These are phyloP conservation scores for Davidsoniella australis DNA, from an alignment of 2,329 filamentous ascomycete species.

Conservation along the genomic window DNA sequence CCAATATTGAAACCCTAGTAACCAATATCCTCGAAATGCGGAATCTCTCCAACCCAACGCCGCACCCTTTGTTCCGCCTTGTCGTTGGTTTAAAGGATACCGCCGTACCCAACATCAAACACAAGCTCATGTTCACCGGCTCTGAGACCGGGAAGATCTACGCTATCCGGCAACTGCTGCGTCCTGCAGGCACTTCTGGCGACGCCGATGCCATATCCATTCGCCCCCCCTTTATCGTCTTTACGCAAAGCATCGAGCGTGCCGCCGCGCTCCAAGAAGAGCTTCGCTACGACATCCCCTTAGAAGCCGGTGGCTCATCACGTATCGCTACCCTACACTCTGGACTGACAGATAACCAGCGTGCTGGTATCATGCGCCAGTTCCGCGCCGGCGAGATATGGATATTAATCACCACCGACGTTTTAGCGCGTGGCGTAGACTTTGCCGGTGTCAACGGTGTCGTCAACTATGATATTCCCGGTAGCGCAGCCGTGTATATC, in stretches of 20 bases:
- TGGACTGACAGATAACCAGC: constrained; percentile 57
- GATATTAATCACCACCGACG: constrained; percentile 90
- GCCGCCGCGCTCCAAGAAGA: constrained; percentile 78
- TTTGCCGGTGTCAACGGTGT: constrained; percentile 92
- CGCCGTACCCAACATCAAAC: constrained; percentile 78
- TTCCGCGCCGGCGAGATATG: constrained; percentile 89
- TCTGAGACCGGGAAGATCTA: constrained; percentile 89
- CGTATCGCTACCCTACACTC: constrained; percentile 85
- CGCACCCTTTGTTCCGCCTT: constrained; percentile 52
- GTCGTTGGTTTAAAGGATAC: constrained; percentile 96
- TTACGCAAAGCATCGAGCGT: constrained; percentile 87
- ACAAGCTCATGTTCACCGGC: constrained; percentile 78
- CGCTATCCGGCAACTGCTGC: constrained; percentile 74
- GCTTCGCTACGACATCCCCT: constrained; percentile 83
- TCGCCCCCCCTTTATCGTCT: constrained; percentile 81
- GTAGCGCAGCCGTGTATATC: constrained; percentile 77
- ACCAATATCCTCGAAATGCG: constrained; percentile 47
- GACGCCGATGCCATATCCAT: constrained; percentile 40
- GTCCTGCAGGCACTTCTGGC: constrained; percentile 35
- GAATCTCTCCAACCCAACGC: constrained; percentile 9
- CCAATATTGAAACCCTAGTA: constrained; percentile 69
- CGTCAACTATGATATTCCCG: constrained; percentile 93
- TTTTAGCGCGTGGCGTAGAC: constrained; percentile 81
- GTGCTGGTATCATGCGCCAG: constrained; percentile 67
- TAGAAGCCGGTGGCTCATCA: constrained; percentile 66